Base-by-base conservation (phyloP, 2,329 filamentous ascomycete genomes). In the Coniochaeta hoffmannii region DNA sequence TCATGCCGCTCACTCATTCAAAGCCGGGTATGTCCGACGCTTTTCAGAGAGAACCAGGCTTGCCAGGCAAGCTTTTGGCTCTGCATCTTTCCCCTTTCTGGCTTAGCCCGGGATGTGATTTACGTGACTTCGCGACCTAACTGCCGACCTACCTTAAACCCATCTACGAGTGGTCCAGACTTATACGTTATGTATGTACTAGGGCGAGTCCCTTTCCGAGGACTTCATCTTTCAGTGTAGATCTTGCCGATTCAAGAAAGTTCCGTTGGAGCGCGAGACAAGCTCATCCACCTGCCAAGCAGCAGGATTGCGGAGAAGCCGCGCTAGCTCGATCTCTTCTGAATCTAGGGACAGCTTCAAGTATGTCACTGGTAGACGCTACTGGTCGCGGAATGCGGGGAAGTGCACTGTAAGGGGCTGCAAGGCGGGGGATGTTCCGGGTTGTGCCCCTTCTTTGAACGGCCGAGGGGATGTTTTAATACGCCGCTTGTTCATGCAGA, bases 381-480 rank as follows among this genome's bases (percentile, higher is more conserved):
- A 28, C 49, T 51, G 32, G n/a, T n/a, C n/a, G 49, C 30, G 49
- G 28, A 34, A 51, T 19, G 49, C 49, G 49, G 49, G 49, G 49
- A n/a, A 51, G 15, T 15, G 32, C 32, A 34, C 6, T 34, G 15
- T n/a, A 34, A 12, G 32, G 11, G 32, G 11, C 10, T 34, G 32
- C 11, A 8, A 34, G 10, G 11, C 11, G 5, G 32, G 10, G 11
- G 11, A 34, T 12, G 10, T 34, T 12, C 32, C 32, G 11, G 15
- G 10, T 34, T 34, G 32, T 34, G 32, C 10, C 32, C 3, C 11
- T 12, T n/a, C 11, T 10, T 14, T 34, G 34, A 17, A 36, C 4
- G 34, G 34, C 15, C 15, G 15, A 17, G 15, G 36, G 36, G 17
- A 41, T 41, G 36, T 41, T 41, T 41, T n/a, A 12, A 32, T 32